These are phyloP conservation scores for Pythium vanterpoolii DNA, from an alignment of 352 stramenopile species.

Conservation along the genomic window DNA sequence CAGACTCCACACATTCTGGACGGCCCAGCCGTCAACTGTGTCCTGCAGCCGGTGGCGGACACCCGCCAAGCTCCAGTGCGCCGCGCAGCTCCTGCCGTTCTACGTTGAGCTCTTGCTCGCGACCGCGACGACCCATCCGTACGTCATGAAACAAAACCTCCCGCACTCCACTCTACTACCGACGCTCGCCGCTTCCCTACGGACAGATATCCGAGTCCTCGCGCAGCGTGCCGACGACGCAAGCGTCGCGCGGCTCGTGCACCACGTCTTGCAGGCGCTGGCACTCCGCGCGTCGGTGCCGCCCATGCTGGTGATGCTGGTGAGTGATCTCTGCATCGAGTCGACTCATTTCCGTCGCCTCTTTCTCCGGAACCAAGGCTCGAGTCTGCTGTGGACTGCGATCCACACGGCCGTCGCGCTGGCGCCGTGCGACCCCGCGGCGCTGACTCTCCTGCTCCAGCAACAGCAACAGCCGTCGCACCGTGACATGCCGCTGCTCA, in stretches of 20 bases:
- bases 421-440: neutral
- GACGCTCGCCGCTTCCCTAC: constrained; percentile 31
- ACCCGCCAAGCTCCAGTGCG: constrained; percentile 12
- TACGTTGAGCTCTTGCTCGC: constrained; percentile 23
- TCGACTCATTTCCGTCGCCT: constrained; percentile 34
- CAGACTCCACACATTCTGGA: constrained; percentile 34
- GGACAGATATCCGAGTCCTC: constrained; percentile 39
- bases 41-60: constrained; percentile 10
- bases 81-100: constrained; percentile 11
- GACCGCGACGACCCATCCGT: constrained; percentile 3
- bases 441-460: constrained; percentile 5
- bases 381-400: constrained; percentile 43
- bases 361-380: constrained; percentile 45
- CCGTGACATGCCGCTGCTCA: constrained; percentile 1
- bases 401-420: constrained; percentile 28
- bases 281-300: constrained; percentile 34
- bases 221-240: constrained; percentile 35
- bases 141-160: neutral
- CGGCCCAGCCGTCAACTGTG: neutral
- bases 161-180: constrained; percentile 14
- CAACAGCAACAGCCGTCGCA: neutral
- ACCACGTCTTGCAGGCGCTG: constrained; percentile 51
- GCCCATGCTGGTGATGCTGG: constrained; percentile 31
- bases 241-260: constrained; percentile 31
- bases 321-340: constrained; percentile 38